phyloP scores from a whole-genome alignment of 2,329 filamentous ascomycete species.

The Penicillium sp. region DNA sequence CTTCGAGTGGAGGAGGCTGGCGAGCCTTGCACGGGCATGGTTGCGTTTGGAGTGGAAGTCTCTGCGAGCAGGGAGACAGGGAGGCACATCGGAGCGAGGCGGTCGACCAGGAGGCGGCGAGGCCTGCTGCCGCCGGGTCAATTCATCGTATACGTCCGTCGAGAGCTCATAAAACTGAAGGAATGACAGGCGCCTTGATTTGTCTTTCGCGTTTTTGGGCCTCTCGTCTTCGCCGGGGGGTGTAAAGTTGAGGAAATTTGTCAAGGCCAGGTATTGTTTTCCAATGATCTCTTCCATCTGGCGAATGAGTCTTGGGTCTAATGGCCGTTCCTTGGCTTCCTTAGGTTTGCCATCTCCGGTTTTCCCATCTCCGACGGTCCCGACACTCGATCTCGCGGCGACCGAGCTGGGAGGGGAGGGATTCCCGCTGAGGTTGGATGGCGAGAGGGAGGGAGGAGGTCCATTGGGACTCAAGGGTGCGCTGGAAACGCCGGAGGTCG shows the following conservation, averaged over 20 bases:
- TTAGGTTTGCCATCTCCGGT: no score
- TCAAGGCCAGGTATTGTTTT: constrained; percentile 80
- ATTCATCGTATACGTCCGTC: constrained; percentile 95
- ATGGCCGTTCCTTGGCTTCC: no score
- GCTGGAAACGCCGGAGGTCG: constrained; percentile 62
- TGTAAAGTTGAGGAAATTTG: constrained; percentile 69
- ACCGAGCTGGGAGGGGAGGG: constrained; percentile 88
- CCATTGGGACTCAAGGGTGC: constrained; percentile 62
- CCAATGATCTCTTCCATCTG: constrained; percentile 69
- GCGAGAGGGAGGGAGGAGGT: constrained; percentile 13
- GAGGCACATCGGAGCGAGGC: constrained; percentile 55
- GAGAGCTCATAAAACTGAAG: constrained; percentile 97
- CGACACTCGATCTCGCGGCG: constrained; percentile 72
- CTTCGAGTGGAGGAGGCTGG: constrained; percentile 79
- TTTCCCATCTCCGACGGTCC: constrained; percentile 59
- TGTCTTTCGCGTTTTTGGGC: constrained; percentile 89
- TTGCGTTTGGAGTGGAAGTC: constrained; percentile 97
- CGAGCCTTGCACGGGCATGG: constrained; percentile 93
- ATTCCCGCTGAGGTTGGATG: constrained; percentile 42
- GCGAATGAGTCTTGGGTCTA: constrained; percentile 19
- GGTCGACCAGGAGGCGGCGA: constrained; percentile 49
- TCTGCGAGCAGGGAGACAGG: constrained; percentile 78
- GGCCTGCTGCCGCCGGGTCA: constrained; percentile 78
- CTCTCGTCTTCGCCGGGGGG: constrained; percentile 74
- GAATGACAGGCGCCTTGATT: constrained; percentile 82